phyloP scores from a whole-genome alignment of 495 filamentous ascomycete genomes.

The Bacidia gigantensis region DNA sequence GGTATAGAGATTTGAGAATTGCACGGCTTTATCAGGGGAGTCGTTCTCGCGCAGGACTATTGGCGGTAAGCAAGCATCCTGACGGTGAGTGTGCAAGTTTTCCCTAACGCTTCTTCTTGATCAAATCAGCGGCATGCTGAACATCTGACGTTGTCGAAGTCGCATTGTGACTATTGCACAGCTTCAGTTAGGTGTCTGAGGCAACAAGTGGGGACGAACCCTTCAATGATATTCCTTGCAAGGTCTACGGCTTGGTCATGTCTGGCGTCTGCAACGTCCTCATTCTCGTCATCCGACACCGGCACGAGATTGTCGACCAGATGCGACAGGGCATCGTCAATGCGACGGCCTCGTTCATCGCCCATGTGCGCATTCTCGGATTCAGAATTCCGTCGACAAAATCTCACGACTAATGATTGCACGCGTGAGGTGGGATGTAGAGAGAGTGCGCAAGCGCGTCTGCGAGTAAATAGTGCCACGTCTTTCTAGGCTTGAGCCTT shows the following conservation, averaged over 20 bases:
- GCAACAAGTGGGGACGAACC: slow-evolving; percentile 10
- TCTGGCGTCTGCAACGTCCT: slow-evolving; percentile 31
- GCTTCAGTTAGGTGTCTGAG: slow-evolving; percentile 7
- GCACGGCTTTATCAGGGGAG: slow-evolving; percentile 70
- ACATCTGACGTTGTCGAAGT: slow-evolving; percentile 59
- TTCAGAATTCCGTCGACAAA: too few species aligned
- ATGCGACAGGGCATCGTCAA: slow-evolving; percentile 42
- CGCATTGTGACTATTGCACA: slow-evolving; percentile 26
- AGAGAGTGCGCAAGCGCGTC: too few species aligned
- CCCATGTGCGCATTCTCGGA: slow-evolving; percentile 19
- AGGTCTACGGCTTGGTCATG: slow-evolving; percentile 31
- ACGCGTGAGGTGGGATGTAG: too few species aligned
- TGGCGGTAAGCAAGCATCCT: slow-evolving; percentile 4
- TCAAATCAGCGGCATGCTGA: slow-evolving; percentile 82
- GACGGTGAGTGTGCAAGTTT: background rate
- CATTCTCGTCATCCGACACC: slow-evolving; percentile 31
- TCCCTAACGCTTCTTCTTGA: slow-evolving; percentile 57
- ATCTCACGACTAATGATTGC: too few species aligned
- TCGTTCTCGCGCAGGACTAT: slow-evolving; percentile 57
- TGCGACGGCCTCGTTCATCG: slow-evolving; percentile 25
- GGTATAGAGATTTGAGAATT: slow-evolving; percentile 79
- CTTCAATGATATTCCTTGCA: slow-evolving; percentile 31
- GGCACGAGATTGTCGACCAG: slow-evolving; percentile 39
- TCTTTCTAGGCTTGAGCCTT: too few species aligned
- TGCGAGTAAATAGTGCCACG: too few species aligned